Base-by-base conservation (phyloP, 768 basidiomycete species). In the Boletales sp. region DNA sequence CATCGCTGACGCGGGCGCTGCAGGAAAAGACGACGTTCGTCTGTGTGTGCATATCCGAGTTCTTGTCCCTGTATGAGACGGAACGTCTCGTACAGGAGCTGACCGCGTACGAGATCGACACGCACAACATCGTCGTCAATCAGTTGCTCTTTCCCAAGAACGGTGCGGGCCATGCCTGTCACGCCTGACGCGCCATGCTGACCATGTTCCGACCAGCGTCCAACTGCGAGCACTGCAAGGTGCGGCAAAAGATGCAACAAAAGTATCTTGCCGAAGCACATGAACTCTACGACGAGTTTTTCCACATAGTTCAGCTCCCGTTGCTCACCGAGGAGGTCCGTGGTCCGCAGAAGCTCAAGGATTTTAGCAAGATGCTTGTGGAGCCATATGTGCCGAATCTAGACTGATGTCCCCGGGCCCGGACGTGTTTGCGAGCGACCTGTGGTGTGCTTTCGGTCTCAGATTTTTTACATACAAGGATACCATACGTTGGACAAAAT, bases 21-120 rank as follows among this genome's bases (percentile, higher is more conserved):
- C 46, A 94, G 91, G 96, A 99, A 72, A 95, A 94, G 74, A 99
- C 96, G 11, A 97, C 94, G 15, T 99, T 99, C 62, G 88, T 99
- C 60, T 97, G 96, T 62, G 95, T 98, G 46, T 93, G 93, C 76
- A 97, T 98, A 64, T 96, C 95, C 46, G 95, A 98, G 69, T 98
- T 99, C 79, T 73, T 98, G 58, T 96, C 94, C 13, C 74, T 99
- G 25, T 99, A 99, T 69, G 96, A 99, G 75, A 99, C 96, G 25
- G 96, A 99, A 70, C 89, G 96, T 28, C 79, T 99, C 21, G 91
- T 99, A 30, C 96, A 99, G 70, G 94, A 97, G 67, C 74, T 96
- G 40, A 91, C 89, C n/a, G 75, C 83, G 40, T 92, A 92, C 65
- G 92, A 93, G 66, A 97, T 97, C 65, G 94, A 98, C 69, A 96